Conservation (phyloP, 2,329 filamentous ascomycete species). For the Cryphonectria nitschkei region DNA sequence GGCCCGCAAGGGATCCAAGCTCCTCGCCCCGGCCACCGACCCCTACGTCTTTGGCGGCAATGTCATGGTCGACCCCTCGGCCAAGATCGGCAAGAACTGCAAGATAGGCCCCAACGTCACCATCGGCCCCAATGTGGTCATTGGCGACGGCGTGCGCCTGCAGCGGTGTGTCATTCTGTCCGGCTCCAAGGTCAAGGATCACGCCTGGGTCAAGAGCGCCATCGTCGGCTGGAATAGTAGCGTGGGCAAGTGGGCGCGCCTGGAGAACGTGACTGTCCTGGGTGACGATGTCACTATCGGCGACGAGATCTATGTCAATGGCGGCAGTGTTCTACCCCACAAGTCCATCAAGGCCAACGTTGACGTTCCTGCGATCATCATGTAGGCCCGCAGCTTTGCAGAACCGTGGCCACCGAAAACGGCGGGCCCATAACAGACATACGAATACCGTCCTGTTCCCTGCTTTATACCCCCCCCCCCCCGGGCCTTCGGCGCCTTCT, state of each 20-base stretch:
- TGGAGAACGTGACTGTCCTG: conserved; percentile 97
- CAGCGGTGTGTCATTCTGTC: conserved; percentile 90
- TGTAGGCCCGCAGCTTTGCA: conserved; percentile 50
- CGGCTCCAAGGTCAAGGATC: conserved; percentile 94
- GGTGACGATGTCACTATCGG: conserved; percentile 98
- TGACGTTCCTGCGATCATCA: conserved; percentile 74
- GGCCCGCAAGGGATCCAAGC: conserved; percentile 85
- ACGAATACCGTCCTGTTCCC: not conserved
- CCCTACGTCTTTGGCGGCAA: conserved; percentile 91
- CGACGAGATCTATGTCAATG: conserved; percentile 98
- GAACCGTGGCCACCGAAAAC: no score
- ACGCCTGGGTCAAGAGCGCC: conserved; percentile 98
- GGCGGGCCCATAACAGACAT: not conserved
- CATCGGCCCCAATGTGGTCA: conserved; percentile 88
- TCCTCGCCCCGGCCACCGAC: conserved; percentile 73
- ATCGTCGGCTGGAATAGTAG: conserved; percentile 99
- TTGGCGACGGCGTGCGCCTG: conserved; percentile 91
- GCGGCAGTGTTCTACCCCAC: conserved; percentile 91
- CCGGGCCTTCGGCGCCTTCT: not conserved
- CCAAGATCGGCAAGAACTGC: conserved; percentile 98
- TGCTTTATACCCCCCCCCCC: conserved; percentile 24
- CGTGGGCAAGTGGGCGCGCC: conserved; percentile 91
- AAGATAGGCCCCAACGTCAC: conserved; percentile 97
- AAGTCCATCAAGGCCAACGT: conserved; percentile 99
- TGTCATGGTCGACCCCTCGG: conserved; percentile 89